These are phyloP conservation scores for Monilinia fructicola DNA, from an alignment of 2,329 filamentous ascomycete genomes.

Conservation along the genomic window DNA sequence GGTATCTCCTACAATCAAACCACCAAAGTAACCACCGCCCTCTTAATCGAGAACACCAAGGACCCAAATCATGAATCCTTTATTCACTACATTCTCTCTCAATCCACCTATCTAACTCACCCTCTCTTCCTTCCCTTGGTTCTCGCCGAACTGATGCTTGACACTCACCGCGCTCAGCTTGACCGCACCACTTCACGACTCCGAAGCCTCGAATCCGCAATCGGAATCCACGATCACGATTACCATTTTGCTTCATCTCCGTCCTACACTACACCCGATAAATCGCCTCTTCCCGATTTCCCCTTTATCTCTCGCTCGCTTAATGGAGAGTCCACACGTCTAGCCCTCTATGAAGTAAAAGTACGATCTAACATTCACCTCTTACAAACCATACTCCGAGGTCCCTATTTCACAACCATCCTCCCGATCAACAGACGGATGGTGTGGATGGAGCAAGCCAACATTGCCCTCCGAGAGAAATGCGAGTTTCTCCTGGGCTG, in stretches of 20 bases:
- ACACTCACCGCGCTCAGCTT: slow-evolving; percentile 7
- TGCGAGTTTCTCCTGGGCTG: slow-evolving; percentile 7
- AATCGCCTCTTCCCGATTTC: background rate
- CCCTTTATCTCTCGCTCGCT: slow-evolving; percentile 7
- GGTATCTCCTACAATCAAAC: slow-evolving; percentile 8
- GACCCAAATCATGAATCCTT: slow-evolving; percentile 7
- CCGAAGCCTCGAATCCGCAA: slow-evolving; percentile 5
- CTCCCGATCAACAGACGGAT: background rate
- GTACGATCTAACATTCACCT: slow-evolving; percentile 12
- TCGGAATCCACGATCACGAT: slow-evolving; percentile 11
- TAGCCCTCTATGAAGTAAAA: slow-evolving; percentile 14
- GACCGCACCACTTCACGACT: slow-evolving; percentile 1
- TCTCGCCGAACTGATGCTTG: slow-evolving; percentile 6
- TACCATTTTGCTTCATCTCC: background rate
- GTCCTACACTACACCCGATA: background rate
- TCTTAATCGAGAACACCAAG: slow-evolving; percentile 5
- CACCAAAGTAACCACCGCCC: background rate
- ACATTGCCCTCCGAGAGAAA: slow-evolving; percentile 11
- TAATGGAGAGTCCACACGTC: slow-evolving; percentile 3
- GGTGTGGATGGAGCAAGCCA: slow-evolving; percentile 11
- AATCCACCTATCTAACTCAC: slow-evolving; percentile 12
- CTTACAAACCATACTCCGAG: background rate
- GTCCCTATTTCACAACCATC: background rate
- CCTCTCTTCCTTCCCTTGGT: slow-evolving; percentile 12
- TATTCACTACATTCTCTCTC: background rate